Conservation (phyloP, 768 basidiomycete genomes). For the Rubroboletus satanas region DNA sequence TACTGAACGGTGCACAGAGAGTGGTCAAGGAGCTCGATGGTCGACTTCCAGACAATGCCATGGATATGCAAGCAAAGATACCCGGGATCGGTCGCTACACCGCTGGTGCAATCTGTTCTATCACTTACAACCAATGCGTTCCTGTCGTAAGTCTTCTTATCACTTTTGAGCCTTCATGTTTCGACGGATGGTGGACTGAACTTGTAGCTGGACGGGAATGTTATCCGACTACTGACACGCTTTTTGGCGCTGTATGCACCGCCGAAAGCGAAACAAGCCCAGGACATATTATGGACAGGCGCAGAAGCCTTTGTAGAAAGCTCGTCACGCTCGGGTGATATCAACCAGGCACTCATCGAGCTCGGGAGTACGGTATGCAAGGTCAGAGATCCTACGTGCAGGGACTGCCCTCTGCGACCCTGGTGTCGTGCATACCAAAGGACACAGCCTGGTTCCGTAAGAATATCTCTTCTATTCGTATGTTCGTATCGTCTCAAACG, state of each 20-base stretch:
- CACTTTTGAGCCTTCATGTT: background rate
- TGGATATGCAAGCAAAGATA: conserved; percentile 75
- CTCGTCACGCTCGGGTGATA: conserved; percentile 62
- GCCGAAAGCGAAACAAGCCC: conserved; percentile 73
- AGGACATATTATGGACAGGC: conserved; percentile 79
- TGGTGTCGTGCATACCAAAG: conserved; percentile 64
- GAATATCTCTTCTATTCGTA: background rate
- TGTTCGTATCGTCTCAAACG: background rate
- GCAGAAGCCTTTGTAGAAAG: conserved; percentile 66
- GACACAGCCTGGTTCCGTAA: conserved; percentile 13
- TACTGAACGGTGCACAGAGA: conserved; percentile 81
- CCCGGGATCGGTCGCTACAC: conserved; percentile 90
- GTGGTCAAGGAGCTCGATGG: conserved; percentile 64
- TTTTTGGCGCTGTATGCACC: conserved; percentile 78
- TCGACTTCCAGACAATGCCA: conserved; percentile 72
- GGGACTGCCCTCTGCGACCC: conserved; percentile 61
- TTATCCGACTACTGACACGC: conserved; percentile 80
- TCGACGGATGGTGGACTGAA: background rate
- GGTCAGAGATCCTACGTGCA: conserved; percentile 74
- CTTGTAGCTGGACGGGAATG: conserved; percentile 82
- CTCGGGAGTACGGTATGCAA: conserved; percentile 92
- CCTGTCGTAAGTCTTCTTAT: conserved; percentile 64
- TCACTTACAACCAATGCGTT: conserved; percentile 79
- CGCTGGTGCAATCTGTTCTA: conserved; percentile 80
- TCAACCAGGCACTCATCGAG: conserved; percentile 93